Base-by-base conservation (phyloP, 306 rosid species). In the Crotalaria pallida region DNA sequence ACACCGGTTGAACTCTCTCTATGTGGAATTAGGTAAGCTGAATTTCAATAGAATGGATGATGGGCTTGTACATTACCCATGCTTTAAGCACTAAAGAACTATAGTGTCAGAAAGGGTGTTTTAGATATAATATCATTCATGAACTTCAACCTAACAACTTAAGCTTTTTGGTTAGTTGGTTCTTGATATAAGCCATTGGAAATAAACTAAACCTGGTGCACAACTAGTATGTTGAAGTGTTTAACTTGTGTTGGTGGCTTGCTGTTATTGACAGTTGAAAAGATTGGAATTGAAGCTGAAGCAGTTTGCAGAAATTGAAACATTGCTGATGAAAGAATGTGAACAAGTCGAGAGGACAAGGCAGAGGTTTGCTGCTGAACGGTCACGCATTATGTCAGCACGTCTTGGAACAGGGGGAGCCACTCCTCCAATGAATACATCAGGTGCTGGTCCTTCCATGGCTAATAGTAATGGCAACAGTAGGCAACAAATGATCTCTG, bases 281-380 rank as follows among this genome's bases (percentile, higher is more conserved):
- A 89, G 97, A 85, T 72, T 95, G 84, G 97, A 95, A 79, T 71
- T 95, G 91, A 95, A 95, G 90, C 84, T 95, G 79, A 91, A 95
- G 86, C 99, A 95, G 75, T 95, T 95, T 78, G 99, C 97, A 17
- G 99, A 95, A 85, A 88, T 95, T 69, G 99, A 95, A 82, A 91
- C 99, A 12, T 82, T 87, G 40, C 81, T 95, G 77, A 89, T 91
- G 99, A 95, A 95, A 77, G 99, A 95, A 81, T 91, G 97, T 0
- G 99, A 95, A 64, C 97, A 95, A 83, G 85, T 91, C 69, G 99
- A 91, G 81, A 89, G 88, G 84, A 61, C 92, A 19, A 84, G 91
- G 79, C 96, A 91, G 80, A 87, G 99, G 75, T 71, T 83, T 83
- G 84, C 72, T n/a, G 85, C 85, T 21, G 99, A 95, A 50, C 91